Evolutionary conservation across 129 eudicot species (phyloP).

Genomic region (Centrapalus pauciflorus): DNA sequence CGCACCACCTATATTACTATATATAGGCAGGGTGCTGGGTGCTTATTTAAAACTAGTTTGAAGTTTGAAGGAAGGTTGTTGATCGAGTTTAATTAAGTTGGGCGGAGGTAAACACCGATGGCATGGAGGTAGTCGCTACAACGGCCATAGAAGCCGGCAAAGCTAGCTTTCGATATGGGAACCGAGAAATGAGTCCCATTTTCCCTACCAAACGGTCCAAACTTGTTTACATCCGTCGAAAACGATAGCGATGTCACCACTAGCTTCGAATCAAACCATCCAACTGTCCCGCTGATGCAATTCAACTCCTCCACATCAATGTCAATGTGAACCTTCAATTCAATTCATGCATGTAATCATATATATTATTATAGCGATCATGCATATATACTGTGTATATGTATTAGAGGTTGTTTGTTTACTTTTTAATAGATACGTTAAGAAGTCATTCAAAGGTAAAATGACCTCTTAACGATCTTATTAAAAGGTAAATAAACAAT

Average conservation of each 20-base stretch:
- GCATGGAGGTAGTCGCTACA: conserved; percentile 24
- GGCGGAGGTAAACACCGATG: conserved; percentile 27
- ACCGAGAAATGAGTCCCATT: conserved; percentile 34
- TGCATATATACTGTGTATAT: no score
- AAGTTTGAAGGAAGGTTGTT: background rate
- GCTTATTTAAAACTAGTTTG: conserved; percentile 21
- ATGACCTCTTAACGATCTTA: no score
- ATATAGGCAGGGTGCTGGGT: no score
- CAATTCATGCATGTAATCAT: no score
- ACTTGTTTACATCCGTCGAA: conserved; percentile 20
- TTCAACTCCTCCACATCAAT: conserved; percentile 29
- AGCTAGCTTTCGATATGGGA: conserved; percentile 26
- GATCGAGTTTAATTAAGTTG: background rate
- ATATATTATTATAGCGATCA: no score
- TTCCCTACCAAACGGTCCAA: conserved; percentile 34
- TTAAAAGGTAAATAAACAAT: no score
- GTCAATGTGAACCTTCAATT: conserved; percentile 26
- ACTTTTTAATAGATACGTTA: no score
- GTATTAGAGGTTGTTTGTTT: no score
- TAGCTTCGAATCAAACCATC: conserved; percentile 20
- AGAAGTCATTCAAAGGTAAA: no score
- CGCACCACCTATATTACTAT: no score
- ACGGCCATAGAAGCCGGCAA: conserved; percentile 34
- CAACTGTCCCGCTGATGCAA: conserved; percentile 27
- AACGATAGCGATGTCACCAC: conserved; percentile 29